Percentiles rank a stretch among this genome's conserved stretches.
Evolutionary conservation across 1,284 basidiomycete genomes (phyloP).

Genomic region (Ustilago curta): DNA sequence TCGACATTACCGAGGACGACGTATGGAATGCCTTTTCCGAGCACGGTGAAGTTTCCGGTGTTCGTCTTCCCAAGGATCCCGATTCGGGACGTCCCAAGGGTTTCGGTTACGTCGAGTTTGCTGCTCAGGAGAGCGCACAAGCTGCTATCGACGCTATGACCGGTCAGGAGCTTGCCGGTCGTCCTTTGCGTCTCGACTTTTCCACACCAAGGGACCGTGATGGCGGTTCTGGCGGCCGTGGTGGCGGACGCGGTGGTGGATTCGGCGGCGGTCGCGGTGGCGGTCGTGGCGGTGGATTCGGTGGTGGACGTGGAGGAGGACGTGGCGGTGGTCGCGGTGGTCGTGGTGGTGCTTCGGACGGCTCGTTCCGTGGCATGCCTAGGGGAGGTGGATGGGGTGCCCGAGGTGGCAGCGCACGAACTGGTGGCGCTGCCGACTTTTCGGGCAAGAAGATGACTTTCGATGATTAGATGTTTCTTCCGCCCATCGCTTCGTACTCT

Average conservation of each 20-base stretch:
- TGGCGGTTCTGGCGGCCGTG: constrained; percentile 71
- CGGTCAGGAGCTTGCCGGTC: constrained; percentile 85
- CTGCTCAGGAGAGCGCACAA: constrained; percentile 82
- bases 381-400: constrained; percentile 70
- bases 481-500: neutral
- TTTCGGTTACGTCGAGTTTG: constrained; percentile 96
- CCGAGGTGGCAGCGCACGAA: constrained; percentile 71
- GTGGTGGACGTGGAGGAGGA: constrained; percentile 66
- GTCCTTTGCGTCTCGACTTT: constrained; percentile 86
- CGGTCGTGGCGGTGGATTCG: constrained; percentile 61
- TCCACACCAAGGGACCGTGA: constrained; percentile 81
- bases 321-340: constrained; percentile 78
- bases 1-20: constrained; percentile 80
- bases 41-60: constrained; percentile 86
- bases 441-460: constrained; percentile 88
- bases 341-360: constrained; percentile 71
- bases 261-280: constrained; percentile 61
- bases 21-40: constrained; percentile 93
- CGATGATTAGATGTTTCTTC: constrained; percentile 69
- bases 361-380: constrained; percentile 71
- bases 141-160: constrained; percentile 79
- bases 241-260: constrained; percentile 73
- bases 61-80: constrained; percentile 91
- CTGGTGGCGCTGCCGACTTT: constrained; percentile 79
- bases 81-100: constrained; percentile 93